Base-by-base conservation (phyloP, 441 rosid genomes). In the Brassica balearica region DNA sequence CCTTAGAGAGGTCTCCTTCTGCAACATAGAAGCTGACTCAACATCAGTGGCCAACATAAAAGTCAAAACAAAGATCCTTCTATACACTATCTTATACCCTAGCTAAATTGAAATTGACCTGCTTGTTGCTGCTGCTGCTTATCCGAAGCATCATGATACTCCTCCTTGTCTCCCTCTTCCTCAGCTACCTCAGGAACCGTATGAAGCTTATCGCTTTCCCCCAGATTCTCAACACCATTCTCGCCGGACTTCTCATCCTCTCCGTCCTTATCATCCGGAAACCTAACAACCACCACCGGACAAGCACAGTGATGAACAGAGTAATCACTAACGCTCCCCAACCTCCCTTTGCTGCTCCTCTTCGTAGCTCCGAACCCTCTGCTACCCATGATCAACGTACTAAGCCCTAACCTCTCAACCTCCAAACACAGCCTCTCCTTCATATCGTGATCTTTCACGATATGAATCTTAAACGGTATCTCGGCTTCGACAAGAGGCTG, bases 361-460 rank as follows among this genome's bases (percentile, higher is more conserved):
- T 77, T 87, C 0, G 82, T 75, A 67, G 96, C 96, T 0, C 98
- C 98, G 22, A 91, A 86, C 5, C 97, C 95, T 81, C 95, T 84
- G 58, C 98, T 93, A 6, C 98, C 97, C 90, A 90, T 86, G 8
- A 93, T 80, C 65, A 90, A 75, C 2, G 97, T 87, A 29, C 89
- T 82, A 14, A 93, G 67, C 59, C 95, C 92, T 20, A 93, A 78
- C 84, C 98, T 87, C 84, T 93, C 96, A 53, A 91, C 95, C 85
- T 91, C 98, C 83, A 93, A 80, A 69, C 95, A 93, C 41, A 93
- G 84, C 77, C 96, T 82, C 85, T 91, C 98, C 88, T 90, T 91
- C 93, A 91, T 89, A 75, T 93, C 98, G 27, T 93, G 98, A 73
- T 91, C 97, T 83, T 90, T 90, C 62, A 91, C 95, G 3, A 93